Evolutionary conservation across 371 early-diverging fungal species (phyloP).

Genomic region (Actinomortierella wolfii): DNA sequence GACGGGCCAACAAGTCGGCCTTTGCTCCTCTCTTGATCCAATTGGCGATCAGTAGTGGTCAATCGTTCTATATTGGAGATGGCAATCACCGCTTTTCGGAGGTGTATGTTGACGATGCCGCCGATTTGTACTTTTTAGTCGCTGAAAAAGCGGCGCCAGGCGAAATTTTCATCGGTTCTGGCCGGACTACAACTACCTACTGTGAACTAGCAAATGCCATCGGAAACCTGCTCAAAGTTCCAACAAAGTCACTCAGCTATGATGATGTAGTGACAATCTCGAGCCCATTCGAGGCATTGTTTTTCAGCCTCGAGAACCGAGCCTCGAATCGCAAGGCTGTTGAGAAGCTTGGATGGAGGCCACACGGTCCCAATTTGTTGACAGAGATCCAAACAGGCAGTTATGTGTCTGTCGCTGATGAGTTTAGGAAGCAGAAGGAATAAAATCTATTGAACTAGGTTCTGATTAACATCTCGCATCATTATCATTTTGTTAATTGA

Average conservation of each 20-base stretch:
- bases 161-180: not conserved
- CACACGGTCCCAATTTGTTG: too few species aligned
- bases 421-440: not conserved
- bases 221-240: not conserved
- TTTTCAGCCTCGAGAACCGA: not conserved
- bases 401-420: not conserved
- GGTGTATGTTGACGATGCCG: constrained; percentile 2
- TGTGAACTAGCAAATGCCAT: not conserved
- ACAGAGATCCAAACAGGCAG: not conserved
- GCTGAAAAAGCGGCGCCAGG: not conserved
- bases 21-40: not conserved
- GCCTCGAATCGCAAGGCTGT: too few species aligned
- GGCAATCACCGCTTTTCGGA: not conserved
- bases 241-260: not conserved
- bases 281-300: not conserved
- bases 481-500: too few species aligned
- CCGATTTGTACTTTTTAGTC: constrained; percentile 1
- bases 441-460: too few species aligned
- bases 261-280: not conserved
- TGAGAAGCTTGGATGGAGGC: too few species aligned
- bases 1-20: not conserved
- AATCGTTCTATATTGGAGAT: not conserved
- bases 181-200: not conserved
- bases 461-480: too few species aligned
- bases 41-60: not conserved